phyloP scores from a whole-genome alignment of 2,329 filamentous ascomycete genomes.

The Fusarium sp. region DNA sequence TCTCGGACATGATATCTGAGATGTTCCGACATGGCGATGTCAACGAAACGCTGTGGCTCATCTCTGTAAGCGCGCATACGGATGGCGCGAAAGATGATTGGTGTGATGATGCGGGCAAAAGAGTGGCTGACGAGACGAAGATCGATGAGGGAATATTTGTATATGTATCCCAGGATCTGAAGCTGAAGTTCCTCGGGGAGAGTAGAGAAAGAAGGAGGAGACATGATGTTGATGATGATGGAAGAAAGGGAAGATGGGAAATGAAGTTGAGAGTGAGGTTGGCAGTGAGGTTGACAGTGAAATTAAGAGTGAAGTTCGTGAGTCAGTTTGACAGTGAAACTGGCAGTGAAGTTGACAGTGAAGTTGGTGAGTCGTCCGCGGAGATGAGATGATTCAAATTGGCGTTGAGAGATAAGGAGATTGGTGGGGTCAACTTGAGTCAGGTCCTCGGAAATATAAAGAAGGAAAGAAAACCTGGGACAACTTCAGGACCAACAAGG shows the following conservation, averaged over 20 bases:
- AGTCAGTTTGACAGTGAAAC: not conserved
- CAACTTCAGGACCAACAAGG: fast-evolving
- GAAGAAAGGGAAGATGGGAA: not conserved
- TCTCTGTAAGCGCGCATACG: not conserved
- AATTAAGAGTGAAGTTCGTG: not conserved
- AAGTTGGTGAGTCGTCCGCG: not conserved
- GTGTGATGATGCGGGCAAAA: not conserved
- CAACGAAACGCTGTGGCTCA: not conserved
- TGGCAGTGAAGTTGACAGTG: not conserved
- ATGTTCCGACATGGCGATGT: not conserved
- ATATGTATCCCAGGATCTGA: not conserved
- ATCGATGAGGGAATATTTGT: not conserved
- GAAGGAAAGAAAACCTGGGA: no score
- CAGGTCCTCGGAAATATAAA: not conserved
- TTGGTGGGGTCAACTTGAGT: not conserved
- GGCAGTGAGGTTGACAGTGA: not conserved
- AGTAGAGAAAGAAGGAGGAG: not conserved
- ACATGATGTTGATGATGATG: not conserved
- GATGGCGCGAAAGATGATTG: not conserved
- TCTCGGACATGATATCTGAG: not conserved
- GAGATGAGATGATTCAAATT: not conserved
- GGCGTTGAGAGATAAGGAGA: not conserved
- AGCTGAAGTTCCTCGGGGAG: not conserved
- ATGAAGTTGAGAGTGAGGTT: not conserved
- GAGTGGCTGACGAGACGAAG: not conserved